Base-by-base conservation (phyloP, 257 asterid genomes). In the Solanum pinnatisectum region DNA sequence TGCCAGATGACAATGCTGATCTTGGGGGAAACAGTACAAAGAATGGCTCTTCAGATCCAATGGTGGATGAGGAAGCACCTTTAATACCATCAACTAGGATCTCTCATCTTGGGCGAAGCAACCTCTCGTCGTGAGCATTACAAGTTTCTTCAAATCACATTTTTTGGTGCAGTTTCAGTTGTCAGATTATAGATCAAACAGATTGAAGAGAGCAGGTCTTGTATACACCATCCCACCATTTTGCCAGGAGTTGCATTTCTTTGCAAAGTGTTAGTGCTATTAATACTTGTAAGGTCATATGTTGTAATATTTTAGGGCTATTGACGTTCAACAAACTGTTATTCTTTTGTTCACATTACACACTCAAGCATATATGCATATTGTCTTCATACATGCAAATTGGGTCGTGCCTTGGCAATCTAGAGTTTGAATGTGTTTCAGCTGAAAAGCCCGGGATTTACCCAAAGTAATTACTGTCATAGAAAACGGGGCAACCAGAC, bases 61-160 rank as follows among this genome's bases (percentile, higher is more conserved):
- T 30, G 2, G 87, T 87, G 52, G 95, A 94, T 90, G 97, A 92
- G 88, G 97, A 94, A 91, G 93, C 96, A 22, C 95, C 96, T 67
- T 87, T 93, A 37, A 81, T 93, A 79, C 85, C 95, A 82, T 87
- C 94, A 32, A 92, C 94, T 23, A 93, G 98, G 92, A 88, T 94
- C 73, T 92, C 95, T 59, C 94, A 91, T 92, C 89, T 93, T 87
- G 98, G 96, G 42, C 94, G 94, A 87, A 94, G 94, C 83, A 94
- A 87, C 72, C 92, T 89, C 70, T 82, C 85, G 33, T 46, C 85
- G 42, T 82, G 67, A 82, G 85, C 70, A 30, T 30, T 30, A 30
- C 49, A 46, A 46, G 70, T 82, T 49, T 36, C 70, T 82, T 63
- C 30, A 49, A 49, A 49, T 82, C 70, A 18, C 70, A 82, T 30